Percentiles rank a stretch among this genome's conserved stretches.
phyloP scores from a whole-genome alignment of 371 early-diverging fungal genomes.

The Chytridium lagenaria region DNA sequence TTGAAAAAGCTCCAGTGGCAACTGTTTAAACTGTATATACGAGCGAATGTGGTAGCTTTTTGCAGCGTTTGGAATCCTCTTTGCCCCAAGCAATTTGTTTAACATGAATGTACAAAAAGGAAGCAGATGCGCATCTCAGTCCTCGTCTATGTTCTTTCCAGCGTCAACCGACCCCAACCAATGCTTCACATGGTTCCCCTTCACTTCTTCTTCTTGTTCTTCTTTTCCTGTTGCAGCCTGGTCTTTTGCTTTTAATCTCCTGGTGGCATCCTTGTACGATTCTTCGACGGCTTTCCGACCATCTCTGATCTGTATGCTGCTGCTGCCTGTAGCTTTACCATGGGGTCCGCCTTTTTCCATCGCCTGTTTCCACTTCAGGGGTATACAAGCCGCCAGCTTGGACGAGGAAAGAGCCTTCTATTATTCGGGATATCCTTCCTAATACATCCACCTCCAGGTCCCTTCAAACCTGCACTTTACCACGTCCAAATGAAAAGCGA shows the following conservation, averaged over 20 bases:
- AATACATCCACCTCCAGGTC: background rate
- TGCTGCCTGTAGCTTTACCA: conserved; percentile 28
- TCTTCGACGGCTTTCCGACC: conserved; percentile 26
- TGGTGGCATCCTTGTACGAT: conserved; percentile 20
- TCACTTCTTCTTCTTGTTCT: conserved; percentile 21
- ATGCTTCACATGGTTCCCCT: background rate
- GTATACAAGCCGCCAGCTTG: conserved; percentile 30
- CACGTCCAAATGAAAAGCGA: conserved; percentile 43
- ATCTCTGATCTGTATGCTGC: conserved; percentile 39
- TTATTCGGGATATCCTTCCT: conserved; percentile 23
- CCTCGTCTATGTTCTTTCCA: too few relatives aligned
- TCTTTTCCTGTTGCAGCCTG: conserved; percentile 25
- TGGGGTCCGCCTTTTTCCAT: conserved; percentile 34
- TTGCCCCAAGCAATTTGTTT: too few relatives aligned
- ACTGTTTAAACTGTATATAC: too few relatives aligned
- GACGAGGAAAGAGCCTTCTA: conserved; percentile 28
- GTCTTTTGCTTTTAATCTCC: conserved; percentile 23
- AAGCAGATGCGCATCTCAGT: too few relatives aligned
- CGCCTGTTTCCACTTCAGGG: conserved; percentile 23
- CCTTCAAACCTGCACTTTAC: conserved; percentile 36
- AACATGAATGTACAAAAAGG: too few relatives aligned
- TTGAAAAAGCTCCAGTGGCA: too few relatives aligned
- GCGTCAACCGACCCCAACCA: too few relatives aligned
- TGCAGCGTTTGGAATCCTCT: too few relatives aligned
- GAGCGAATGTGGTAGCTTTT: too few relatives aligned